Percentiles rank a stretch among this genome's conserved stretches.
phyloP scores from a whole-genome alignment of 352 stramenopile genomes.

The Phytophthora hybrid region DNA sequence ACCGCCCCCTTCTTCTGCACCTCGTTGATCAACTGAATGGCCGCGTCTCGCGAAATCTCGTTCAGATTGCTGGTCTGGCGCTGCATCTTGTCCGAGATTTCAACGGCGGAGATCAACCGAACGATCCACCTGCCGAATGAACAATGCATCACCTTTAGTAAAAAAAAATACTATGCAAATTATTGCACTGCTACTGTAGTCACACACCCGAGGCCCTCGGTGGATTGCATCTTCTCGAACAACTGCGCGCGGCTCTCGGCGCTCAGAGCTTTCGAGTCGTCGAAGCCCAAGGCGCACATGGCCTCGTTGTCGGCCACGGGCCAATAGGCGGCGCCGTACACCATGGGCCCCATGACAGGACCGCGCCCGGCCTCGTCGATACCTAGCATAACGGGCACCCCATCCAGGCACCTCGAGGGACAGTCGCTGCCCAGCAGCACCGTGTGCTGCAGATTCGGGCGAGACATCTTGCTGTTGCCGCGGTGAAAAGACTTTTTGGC shows the following conservation, averaged over 20 bases:
- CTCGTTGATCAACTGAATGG: conserved; percentile 94
- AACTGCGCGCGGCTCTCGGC: conserved; percentile 87
- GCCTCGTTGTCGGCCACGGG: conserved; percentile 63
- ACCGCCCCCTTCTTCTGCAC: conserved; percentile 89
- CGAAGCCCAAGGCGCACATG: conserved; percentile 91
- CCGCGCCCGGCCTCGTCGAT: conserved; percentile 96
- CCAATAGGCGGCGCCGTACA: conserved; percentile 95
- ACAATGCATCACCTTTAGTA: background rate
- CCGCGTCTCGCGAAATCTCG: conserved; percentile 93
- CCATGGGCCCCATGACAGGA: conserved; percentile 95
- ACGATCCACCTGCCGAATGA: conserved; percentile 83
- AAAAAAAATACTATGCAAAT: background rate
- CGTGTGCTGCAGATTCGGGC: conserved; percentile 56
- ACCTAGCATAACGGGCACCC: conserved; percentile 89
- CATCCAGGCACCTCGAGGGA: conserved; percentile 66
- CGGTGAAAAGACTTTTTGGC: background rate
- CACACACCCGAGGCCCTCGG: conserved; percentile 64
- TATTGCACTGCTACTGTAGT: conserved; percentile 11
- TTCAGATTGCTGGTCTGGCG: conserved; percentile 92
- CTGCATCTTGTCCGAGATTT: conserved; percentile 97
- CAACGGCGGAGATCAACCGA: conserved; percentile 89
- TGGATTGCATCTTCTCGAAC: conserved; percentile 90
- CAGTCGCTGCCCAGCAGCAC: conserved; percentile 71
- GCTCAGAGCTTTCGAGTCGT: conserved; percentile 95
- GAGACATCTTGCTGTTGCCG: conserved; percentile 18